Conservation (phyloP, 2,329 filamentous ascomycete species). For the Alternaria metachromatica region DNA sequence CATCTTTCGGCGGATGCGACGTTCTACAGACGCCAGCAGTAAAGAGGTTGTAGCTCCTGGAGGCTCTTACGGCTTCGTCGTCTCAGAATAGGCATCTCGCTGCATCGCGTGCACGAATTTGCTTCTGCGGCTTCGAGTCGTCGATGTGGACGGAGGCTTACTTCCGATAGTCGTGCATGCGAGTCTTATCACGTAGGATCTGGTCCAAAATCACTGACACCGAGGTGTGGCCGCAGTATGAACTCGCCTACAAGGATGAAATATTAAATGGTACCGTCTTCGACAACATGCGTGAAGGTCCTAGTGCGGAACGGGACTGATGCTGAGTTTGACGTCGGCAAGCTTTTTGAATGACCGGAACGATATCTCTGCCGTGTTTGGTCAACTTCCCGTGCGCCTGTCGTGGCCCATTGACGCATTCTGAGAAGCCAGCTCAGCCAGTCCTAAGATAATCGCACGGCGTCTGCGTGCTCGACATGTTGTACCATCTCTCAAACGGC, state of each 20-base stretch:
- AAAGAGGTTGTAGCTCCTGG: background rate
- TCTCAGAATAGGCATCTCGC: background rate
- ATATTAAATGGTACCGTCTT: background rate
- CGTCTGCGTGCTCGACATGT: background rate
- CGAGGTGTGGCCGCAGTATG: slow-evolving; percentile 2
- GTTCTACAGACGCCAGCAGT: background rate
- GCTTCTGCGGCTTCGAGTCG: background rate
- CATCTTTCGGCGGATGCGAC: background rate
- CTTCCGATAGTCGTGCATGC: background rate
- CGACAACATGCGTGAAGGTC: background rate
- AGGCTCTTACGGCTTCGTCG: too few species aligned
- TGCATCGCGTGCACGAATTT: background rate
- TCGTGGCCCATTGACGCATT: background rate
- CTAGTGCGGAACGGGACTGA: background rate
- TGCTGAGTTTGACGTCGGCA: background rate
- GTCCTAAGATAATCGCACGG: background rate
- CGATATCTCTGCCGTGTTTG: background rate
- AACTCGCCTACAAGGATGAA: background rate
- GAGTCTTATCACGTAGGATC: background rate
- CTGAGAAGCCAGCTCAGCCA: background rate
- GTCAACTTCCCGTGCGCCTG: background rate
- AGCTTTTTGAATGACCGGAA: background rate
- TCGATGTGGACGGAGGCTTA: background rate
- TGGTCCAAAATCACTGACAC: background rate
- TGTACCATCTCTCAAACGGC: background rate